phyloP scores from a whole-genome alignment of 176 grass and related monocot species.

The bread wheat (Triticum aestivum) region DNA sequence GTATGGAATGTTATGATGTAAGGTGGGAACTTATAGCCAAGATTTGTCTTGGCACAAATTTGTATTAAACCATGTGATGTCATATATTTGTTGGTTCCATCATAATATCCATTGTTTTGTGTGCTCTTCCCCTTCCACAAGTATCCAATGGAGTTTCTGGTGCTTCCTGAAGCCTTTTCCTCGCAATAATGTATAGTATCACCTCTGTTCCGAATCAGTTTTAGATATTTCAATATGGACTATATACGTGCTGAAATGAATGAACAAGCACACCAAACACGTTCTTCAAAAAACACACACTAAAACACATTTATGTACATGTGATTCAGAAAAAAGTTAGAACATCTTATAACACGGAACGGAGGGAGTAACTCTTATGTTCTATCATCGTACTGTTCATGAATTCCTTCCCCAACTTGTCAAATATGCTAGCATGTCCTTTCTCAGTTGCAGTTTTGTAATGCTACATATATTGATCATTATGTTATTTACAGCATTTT shows the following conservation, averaged over 20 bases:
- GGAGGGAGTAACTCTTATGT: not conserved
- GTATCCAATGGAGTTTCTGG: conserved; percentile 23
- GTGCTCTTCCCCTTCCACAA: not conserved
- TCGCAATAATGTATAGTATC: conserved; percentile 16
- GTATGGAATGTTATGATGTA: conserved; percentile 13
- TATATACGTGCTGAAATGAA: too few relatives aligned
- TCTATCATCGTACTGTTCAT: not conserved
- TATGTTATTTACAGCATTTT: not conserved
- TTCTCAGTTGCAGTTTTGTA: not conserved
- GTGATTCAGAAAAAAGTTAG: too few relatives aligned
- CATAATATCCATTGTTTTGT: not conserved
- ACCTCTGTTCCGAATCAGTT: too few relatives aligned
- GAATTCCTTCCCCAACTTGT: not conserved
- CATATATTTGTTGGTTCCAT: not conserved
- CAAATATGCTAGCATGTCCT: not conserved
- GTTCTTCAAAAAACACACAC: too few relatives aligned
- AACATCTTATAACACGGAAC: too few relatives aligned
- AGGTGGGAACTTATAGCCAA: not conserved
- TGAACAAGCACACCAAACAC: too few relatives aligned
- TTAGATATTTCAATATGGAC: too few relatives aligned
- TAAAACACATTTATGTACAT: too few relatives aligned
- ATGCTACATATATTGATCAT: not conserved
- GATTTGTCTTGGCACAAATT: not conserved
- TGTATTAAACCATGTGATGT: not conserved
- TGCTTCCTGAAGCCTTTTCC: conserved; percentile 30